phyloP scores from a whole-genome alignment of 2,329 filamentous ascomycete genomes.

The Lachnellula subtilissima region DNA sequence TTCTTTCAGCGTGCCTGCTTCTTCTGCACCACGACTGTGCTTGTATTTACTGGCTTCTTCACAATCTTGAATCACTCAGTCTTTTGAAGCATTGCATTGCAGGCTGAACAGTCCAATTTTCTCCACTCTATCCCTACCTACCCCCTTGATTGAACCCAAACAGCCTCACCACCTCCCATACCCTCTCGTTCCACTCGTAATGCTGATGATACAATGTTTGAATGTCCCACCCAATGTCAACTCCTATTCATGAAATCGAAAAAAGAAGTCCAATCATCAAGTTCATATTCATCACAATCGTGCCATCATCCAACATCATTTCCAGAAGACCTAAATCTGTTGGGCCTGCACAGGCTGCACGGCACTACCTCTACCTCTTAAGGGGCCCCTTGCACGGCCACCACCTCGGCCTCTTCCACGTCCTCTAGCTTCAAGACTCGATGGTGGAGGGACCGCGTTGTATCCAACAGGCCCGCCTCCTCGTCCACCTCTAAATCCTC shows the following conservation, averaged over 20 bases:
- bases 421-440: constrained; percentile 45
- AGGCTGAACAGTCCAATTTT: neutral
- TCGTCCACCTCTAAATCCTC: constrained; percentile 21
- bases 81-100: neutral
- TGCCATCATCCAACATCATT: neutral
- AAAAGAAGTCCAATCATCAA: neutral
- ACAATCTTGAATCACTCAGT: neutral
- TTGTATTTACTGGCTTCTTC: neutral
- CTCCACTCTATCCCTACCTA: neutral
- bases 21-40: too few species aligned
- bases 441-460: constrained; percentile 56
- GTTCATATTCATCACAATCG: neutral
- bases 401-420: constrained; percentile 33
- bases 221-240: neutral
- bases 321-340: constrained; percentile 1
- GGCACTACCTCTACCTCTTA: constrained; percentile 22
- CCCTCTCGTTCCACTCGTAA: neutral
- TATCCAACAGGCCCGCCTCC: constrained; percentile 35
- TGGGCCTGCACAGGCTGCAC: constrained; percentile 4
- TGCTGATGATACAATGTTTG: neutral
- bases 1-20: too few species aligned
- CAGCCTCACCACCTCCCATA: neutral
- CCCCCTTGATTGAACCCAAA: neutral
- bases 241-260: neutral
- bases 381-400: constrained; percentile 24